Base-by-base conservation (phyloP, 73 alveolate species). In the Paramecium sexaurelia region DNA sequence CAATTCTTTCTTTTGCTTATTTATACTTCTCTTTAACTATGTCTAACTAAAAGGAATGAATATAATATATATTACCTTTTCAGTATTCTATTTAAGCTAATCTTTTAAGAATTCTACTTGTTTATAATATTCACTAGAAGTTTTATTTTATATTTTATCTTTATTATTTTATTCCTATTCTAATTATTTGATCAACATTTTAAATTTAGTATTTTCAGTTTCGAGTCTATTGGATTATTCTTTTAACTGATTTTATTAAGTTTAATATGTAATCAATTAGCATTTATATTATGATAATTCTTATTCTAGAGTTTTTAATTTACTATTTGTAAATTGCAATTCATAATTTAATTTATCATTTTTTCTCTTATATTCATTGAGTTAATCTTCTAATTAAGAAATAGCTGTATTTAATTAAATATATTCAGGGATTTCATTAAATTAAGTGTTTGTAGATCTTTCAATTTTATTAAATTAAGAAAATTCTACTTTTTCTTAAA, bases 401-500 rank as follows among this genome's bases (percentile, higher is more conserved):
- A 78, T 37, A 3, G 33, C 13, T 4, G 17, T 78, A 29, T 78
- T 40, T 20, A 41, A 15, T 61, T 78, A 27, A 9, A 41, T 27
- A 32, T 24, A 26, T 45, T 78, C 90, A 3, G 68, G 71, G 17
- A 78, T 78, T 33, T 78, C 90, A 45, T 10, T 3, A 22, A 39
- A 78, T 15, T 78, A 19, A 39, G 90, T 78, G 9, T 45, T 78
- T 6, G 90, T 78, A 7, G 90, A 39, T 33, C 43, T 78, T 45
- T 78, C 90, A 22, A 39, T 39, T 78, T 43, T 78, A 78, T 43
- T 78, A 71, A 35, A 35, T 5, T 43, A 26, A 2, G 43, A 37
- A 29, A 36, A 41, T 40, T 78, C 90, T 41, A 78, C 90, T 26
- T 78, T 41, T 78, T 78, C 90, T 45, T 78, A 73, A 9, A 78